phyloP scores from a whole-genome alignment of 257 asterid genomes.

The Parsonsia alboflavescens region DNA sequence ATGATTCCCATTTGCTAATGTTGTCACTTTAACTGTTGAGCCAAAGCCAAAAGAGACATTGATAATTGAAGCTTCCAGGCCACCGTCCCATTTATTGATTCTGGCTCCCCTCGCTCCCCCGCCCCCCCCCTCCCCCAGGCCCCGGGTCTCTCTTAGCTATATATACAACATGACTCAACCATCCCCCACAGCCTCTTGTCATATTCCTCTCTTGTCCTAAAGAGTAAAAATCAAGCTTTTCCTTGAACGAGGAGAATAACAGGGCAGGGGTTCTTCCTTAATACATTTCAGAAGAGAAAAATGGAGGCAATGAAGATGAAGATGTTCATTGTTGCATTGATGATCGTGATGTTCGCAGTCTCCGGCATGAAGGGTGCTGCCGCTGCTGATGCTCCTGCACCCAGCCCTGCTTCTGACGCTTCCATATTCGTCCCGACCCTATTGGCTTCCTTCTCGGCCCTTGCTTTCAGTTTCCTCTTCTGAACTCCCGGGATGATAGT shows the following conservation, averaged over 20 bases:
- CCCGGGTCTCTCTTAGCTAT: background rate
- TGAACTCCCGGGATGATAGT: conserved; percentile 13
- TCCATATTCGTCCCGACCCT: conserved; percentile 40
- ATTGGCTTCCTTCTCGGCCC: conserved; percentile 37
- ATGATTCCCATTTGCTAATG: background rate
- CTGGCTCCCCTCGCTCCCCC: background rate
- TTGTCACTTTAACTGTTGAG: background rate
- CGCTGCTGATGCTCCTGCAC: conserved; percentile 52
- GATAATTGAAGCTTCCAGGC: background rate
- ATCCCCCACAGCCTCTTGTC: conserved; percentile 1
- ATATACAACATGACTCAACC: background rate
- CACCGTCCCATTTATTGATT: background rate
- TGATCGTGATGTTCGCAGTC: conserved; percentile 36
- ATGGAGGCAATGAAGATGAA: conserved; percentile 41
- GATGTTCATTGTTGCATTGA: conserved; percentile 33
- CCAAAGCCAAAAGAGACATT: background rate
- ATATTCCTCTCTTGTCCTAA: background rate
- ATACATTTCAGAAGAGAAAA: background rate
- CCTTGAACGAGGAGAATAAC: background rate
- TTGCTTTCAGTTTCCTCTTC: conserved; percentile 42
- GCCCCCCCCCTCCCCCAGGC: background rate
- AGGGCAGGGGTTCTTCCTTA: background rate
- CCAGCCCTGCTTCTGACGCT: conserved; percentile 49
- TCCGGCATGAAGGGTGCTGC: conserved; percentile 40
- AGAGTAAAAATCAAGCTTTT: background rate